Evolutionary conservation across 306 rosid species (phyloP), one percentile per base, ranked within the genome.

Genomic region (Medicago lupulina): DNA sequence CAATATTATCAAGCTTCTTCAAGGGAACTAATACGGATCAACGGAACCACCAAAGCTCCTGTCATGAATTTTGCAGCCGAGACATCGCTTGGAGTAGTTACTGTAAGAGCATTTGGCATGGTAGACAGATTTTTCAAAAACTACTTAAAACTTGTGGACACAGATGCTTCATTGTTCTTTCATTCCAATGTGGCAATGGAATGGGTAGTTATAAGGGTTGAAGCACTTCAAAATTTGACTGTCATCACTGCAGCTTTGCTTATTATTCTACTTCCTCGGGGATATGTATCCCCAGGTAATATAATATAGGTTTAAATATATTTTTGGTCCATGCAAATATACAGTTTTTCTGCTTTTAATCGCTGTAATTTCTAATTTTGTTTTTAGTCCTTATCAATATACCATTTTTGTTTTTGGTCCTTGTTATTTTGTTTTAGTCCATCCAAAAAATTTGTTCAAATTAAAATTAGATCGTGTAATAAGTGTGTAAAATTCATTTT

Each of bases 1-100:
- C 84, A 71, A 1, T 93, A 91, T 61, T 91, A 93, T 87, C 91
- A 73, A 85, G 89, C 97, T 71, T 76, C 93, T 16, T 87, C 91
- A 7, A 87, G 89, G 71, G 93, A 93, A 79, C 76, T 91, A 62
- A 82, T 51, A 51, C 58, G 58, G 58, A 51, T 51, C 23, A 51
- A 51, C 17, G 58, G 58, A 51, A 51, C 23, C 3, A 51, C 58
- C 58, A 51, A 51, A 51, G 58, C 58, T 51, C 58, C 58, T 7
- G 11, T 51, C 19, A 51, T 51, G 58, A 51, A 51, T 51, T 51
- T 51, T 51, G 58, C 58, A 16, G 23, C 58, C 2, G 58, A 51
- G 58, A 51, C 58, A 51, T 51, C 58, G 9, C 58, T 16, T 51
- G 58, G 58, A 16, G 58, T 16, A 3, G 58, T 16, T 51, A 51